Evolutionary conservation across 2,329 filamentous ascomycete genomes (phyloP).

Genomic region (Fusarium xyrophilum): DNA sequence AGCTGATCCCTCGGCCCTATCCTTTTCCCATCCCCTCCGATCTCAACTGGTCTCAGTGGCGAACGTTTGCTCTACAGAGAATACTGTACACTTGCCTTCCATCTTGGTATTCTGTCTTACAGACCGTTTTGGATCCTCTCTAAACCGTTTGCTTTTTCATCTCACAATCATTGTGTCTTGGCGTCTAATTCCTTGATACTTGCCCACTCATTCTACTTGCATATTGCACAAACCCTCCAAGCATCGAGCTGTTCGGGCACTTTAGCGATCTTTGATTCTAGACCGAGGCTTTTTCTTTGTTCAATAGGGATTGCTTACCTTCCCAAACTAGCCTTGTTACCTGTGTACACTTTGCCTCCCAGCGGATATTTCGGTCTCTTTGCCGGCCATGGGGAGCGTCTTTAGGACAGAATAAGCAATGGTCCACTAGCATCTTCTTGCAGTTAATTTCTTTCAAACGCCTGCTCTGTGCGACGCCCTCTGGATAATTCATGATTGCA

Average conservation of each 20-base stretch:
- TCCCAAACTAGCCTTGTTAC: slow-evolving; percentile 6
- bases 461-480: slow-evolving; percentile 9
- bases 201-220: slow-evolving; percentile 1
- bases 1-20: slow-evolving; percentile 40
- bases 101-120: slow-evolving; percentile 12
- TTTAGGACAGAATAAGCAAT: slow-evolving; percentile 29
- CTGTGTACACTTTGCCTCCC: neutral
- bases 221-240: slow-evolving; percentile 9
- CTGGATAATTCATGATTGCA: slow-evolving; percentile 1
- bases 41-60: slow-evolving; percentile 18
- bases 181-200: slow-evolving; percentile 2
- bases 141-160: slow-evolving; percentile 1
- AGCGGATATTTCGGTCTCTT: neutral
- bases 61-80: slow-evolving; percentile 8
- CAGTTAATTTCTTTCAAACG: slow-evolving; percentile 22
- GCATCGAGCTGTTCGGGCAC: slow-evolving; percentile 8
- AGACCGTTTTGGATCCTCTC: slow-evolving; percentile 11
- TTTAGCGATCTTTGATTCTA: slow-evolving; percentile 9
- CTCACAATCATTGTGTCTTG: slow-evolving; percentile 1
- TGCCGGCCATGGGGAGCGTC: neutral
- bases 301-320: slow-evolving; percentile 6
- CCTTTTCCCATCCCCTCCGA: neutral
- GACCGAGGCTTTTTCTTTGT: slow-evolving; percentile 16
- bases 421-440: slow-evolving; percentile 32
- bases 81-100: slow-evolving; percentile 2